Evolutionary conservation across 495 filamentous ascomycete genomes (phyloP).

Genomic region (Neurospora sp.): DNA sequence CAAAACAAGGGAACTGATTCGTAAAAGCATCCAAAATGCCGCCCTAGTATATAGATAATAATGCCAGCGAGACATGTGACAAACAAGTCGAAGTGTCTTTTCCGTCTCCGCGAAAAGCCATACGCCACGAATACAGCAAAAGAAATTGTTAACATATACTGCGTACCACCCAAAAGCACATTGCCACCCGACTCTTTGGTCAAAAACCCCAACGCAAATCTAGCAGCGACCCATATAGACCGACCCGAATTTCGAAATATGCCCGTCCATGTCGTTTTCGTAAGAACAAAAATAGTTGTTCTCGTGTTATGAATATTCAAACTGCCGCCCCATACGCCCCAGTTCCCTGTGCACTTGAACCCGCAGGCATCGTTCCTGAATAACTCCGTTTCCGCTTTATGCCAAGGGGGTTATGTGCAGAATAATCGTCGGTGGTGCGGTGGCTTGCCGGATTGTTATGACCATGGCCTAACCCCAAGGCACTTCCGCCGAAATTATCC

Average conservation of each 20-base stretch:
- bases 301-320: not conserved
- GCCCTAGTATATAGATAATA: not conserved
- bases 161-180: not conserved
- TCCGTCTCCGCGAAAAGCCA: not conserved
- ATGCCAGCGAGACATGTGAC: not conserved
- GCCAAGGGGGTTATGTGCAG: conserved; percentile 26
- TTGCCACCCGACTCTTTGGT: not conserved
- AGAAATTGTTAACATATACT: not conserved
- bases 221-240: not conserved
- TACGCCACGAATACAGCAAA: not conserved
- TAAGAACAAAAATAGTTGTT: not conserved
- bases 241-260: not conserved
- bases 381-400: conserved; percentile 45
- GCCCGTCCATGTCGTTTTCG: not conserved
- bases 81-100: not conserved
- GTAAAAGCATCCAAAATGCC: not conserved
- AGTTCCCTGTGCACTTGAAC: not conserved
- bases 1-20: not conserved
- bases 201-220: not conserved
- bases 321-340: not conserved
- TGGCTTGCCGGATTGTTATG: conserved; percentile 24
- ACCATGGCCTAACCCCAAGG: conserved; percentile 22
- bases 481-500: conserved; percentile 34
- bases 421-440: conserved; percentile 26
- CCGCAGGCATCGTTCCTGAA: conserved; percentile 5